Base-by-base conservation (phyloP, 306 rosid genomes). In the Ormosia emarginata region DNA sequence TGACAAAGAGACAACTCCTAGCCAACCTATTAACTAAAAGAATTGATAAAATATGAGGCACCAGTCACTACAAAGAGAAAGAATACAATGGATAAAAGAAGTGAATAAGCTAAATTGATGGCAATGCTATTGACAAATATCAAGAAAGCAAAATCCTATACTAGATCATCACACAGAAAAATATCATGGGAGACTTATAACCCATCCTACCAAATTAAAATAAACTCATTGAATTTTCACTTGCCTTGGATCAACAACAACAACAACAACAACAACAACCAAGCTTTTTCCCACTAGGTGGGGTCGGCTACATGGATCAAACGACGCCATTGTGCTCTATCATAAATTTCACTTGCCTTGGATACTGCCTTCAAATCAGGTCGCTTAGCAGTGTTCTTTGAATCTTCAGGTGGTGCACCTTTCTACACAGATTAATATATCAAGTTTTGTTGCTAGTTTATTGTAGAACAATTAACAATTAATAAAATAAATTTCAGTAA, bases 341-440 rank as follows among this genome's bases (percentile, higher is more conserved):
- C n/a, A n/a, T n/a, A n/a, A n/a, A n/a, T 57, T 70, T 55, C 37
- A 89, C 94, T 88, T 88, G 81, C 98, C 97, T 92, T 87, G 8
- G 94, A 62, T 75, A 92, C 6, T 13, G 98, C 98, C 89, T 95
- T 95, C 83, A 95, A 80, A 91, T 95, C 99, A 55, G 98, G 99
- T 65, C 99, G 89, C 83, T 93, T 91, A 2, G 92, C 87, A 4
- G 64, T 8, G 39, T 0, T 32, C 86, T 93, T 91, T 37, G 43
- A 40, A 14, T 78, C 90, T 52, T 78, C 84, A 13, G 17, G 32
- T 4, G 36, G 62, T 41, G 67, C 46, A 13, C 8, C 73, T 75
- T 86, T 85, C 95, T 90, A 83, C 71, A 81, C 58, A 83, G 47
- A 67, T 56, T 44, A 57, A 67, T 32, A 39, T 18, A 61, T 6